phyloP scores from a whole-genome alignment of 2,329 filamentous ascomycete species.

The Esteya vermicola region DNA sequence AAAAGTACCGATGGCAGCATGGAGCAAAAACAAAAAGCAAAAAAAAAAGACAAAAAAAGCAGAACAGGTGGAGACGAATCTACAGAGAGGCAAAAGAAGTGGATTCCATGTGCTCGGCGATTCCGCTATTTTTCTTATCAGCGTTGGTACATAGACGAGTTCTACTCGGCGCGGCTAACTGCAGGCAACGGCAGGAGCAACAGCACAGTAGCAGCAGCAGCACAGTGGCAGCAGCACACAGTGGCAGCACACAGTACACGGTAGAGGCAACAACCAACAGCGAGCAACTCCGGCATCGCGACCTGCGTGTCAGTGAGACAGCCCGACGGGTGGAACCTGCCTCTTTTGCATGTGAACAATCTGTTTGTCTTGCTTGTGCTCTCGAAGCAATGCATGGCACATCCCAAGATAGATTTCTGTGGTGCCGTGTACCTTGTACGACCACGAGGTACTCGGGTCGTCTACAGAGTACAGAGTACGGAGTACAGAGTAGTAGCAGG shows the following conservation, averaged over 20 bases:
- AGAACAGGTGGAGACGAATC: not conserved
- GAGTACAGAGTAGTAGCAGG: not conserved
- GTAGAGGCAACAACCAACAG: too few relatives aligned
- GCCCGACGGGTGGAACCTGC: not conserved
- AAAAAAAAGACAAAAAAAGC: not conserved
- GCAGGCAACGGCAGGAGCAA: too few relatives aligned
- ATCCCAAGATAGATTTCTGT: not conserved
- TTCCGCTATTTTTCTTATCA: constrained; percentile 1
- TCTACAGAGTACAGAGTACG: not conserved
- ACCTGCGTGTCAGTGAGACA: not conserved
- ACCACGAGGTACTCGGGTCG: too few relatives aligned
- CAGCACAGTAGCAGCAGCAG: too few relatives aligned
- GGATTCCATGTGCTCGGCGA: not conserved
- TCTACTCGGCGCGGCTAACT: too few relatives aligned
- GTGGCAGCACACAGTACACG: too few relatives aligned
- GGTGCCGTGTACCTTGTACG: too few relatives aligned
- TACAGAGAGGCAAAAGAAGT: not conserved
- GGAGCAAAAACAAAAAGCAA: not conserved
- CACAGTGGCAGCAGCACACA: too few relatives aligned
- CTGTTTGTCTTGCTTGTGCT: too few relatives aligned
- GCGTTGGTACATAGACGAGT: too few relatives aligned
- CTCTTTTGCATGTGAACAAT: not conserved
- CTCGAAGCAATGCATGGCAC: not conserved
- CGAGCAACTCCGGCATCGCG: not conserved
- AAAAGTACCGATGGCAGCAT: not conserved